Percentiles rank a stretch among this genome's conserved stretches.
Evolutionary conservation across 164 flowering plant genomes (phyloP).

Genomic region (Warburgia ugandensis): DNA sequence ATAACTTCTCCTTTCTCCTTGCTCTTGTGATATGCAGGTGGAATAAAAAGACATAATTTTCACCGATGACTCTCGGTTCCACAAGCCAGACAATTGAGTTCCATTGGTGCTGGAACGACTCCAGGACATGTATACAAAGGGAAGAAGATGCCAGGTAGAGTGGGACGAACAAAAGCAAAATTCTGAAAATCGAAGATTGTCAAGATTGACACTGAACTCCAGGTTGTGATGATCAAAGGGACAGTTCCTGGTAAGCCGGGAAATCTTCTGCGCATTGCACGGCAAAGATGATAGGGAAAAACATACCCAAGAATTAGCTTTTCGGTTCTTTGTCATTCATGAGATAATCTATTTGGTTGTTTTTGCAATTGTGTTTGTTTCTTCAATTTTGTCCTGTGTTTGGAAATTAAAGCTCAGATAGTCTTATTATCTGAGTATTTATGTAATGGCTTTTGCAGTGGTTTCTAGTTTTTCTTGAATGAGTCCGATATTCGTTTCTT

Average conservation of each 20-base stretch:
- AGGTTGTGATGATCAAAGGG: conserved; percentile 85
- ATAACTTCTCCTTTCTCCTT: no score
- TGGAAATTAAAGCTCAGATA: no score
- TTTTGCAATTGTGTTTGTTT: no score
- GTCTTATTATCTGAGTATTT: no score
- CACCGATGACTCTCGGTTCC: conserved; percentile 90
- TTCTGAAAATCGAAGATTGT: conserved; percentile 76
- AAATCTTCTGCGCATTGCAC: conserved; percentile 84
- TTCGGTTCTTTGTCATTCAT: no score
- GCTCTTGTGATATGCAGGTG: conserved; percentile 45
- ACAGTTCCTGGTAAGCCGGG: conserved; percentile 99
- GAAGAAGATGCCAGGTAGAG: conserved; percentile 98
- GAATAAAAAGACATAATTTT: conserved; percentile 88
- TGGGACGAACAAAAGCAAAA: conserved; percentile 90
- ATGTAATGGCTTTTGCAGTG: no score
- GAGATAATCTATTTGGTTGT: no score
- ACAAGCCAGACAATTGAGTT: conserved; percentile 82
- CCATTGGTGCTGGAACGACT: conserved; percentile 97
- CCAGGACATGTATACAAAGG: conserved; percentile 91
- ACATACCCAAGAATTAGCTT: conserved; percentile 81
- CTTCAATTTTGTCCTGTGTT: no score
- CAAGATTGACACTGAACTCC: conserved; percentile 75
- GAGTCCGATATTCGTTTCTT: no score
- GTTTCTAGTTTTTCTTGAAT: no score
- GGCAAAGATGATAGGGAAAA: conserved; percentile 89